phyloP scores from a whole-genome alignment of 768 basidiomycete species.

The Pleurotus pulmonarius region DNA sequence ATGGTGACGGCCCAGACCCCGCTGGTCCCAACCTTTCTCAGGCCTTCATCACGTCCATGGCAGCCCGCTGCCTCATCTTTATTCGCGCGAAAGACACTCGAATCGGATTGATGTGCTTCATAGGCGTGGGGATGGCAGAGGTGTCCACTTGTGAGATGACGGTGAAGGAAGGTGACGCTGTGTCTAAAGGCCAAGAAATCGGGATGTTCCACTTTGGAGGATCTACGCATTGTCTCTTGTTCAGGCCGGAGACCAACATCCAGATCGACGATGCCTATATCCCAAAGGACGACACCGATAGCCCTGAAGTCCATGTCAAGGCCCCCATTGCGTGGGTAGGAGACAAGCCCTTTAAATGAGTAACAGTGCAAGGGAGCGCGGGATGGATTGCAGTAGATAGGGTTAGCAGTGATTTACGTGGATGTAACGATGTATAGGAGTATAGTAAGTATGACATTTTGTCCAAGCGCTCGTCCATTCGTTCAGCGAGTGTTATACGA shows the following conservation, averaged over 20 bases:
- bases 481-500: too few species aligned
- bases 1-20: conserved; percentile 39
- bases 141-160: conserved; percentile 55
- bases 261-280: too few species aligned
- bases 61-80: conserved; percentile 49
- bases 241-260: conserved; percentile 25
- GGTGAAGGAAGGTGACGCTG: conserved; percentile 38
- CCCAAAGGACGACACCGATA: too few species aligned
- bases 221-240: conserved; percentile 46
- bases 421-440: too few species aligned
- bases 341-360: too few species aligned
- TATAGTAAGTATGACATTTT: too few species aligned
- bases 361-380: too few species aligned
- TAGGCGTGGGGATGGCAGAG: conserved; percentile 58
- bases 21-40: conserved; percentile 22
- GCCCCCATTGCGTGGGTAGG: too few species aligned
- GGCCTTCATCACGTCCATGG: conserved; percentile 37
- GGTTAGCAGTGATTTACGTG: too few species aligned
- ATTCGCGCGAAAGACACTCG: conserved; percentile 48
- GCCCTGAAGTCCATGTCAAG: too few species aligned
- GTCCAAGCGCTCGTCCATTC: too few species aligned
- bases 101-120: conserved; percentile 55
- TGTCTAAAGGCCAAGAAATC: conserved; percentile 51
- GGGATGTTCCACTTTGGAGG: conserved; percentile 67
- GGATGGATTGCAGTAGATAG: too few species aligned